Evolutionary conservation across 352 stramenopile genomes (phyloP).

Genomic region (Phytophthora litchii): DNA sequence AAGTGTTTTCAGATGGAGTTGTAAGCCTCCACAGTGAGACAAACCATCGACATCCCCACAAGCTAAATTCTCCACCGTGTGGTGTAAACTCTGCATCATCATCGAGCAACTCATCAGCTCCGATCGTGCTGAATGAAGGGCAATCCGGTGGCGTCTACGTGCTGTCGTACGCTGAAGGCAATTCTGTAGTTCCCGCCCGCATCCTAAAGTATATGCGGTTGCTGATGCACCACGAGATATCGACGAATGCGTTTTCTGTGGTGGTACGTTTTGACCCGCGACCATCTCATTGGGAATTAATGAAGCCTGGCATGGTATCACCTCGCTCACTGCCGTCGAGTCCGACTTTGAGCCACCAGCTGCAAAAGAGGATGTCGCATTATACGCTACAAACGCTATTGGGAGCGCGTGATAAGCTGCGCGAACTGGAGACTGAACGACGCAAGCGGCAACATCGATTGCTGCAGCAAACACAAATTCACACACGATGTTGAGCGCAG

Average conservation of each 20-base stretch:
- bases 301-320: conserved; percentile 83
- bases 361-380: conserved; percentile 77
- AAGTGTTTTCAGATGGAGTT: conserved; percentile 5
- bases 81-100: conserved; percentile 7
- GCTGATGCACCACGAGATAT: conserved; percentile 86
- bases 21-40: conserved; percentile 5
- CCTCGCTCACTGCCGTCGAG: conserved; percentile 75
- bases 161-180: conserved; percentile 78
- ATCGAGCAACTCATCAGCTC: conserved; percentile 22
- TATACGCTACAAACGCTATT: conserved; percentile 79
- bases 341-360: conserved; percentile 68
- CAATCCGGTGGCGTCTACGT: conserved; percentile 64
- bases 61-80: conserved; percentile 18
- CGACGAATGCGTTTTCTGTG: conserved; percentile 85
- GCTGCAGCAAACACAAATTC: background rate
- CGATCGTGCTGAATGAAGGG: conserved; percentile 24
- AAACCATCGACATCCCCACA: conserved; percentile 11
- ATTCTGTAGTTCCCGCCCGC: conserved; percentile 71
- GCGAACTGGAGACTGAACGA: conserved; percentile 50
- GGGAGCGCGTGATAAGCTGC: conserved; percentile 64
- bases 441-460: conserved; percentile 27
- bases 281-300: conserved; percentile 75
- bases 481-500: background rate
- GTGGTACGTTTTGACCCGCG: conserved; percentile 76
- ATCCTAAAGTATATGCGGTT: conserved; percentile 89